phyloP scores from a whole-genome alignment of 345 rosid species.

The Xanthoceras sorbifolium region DNA sequence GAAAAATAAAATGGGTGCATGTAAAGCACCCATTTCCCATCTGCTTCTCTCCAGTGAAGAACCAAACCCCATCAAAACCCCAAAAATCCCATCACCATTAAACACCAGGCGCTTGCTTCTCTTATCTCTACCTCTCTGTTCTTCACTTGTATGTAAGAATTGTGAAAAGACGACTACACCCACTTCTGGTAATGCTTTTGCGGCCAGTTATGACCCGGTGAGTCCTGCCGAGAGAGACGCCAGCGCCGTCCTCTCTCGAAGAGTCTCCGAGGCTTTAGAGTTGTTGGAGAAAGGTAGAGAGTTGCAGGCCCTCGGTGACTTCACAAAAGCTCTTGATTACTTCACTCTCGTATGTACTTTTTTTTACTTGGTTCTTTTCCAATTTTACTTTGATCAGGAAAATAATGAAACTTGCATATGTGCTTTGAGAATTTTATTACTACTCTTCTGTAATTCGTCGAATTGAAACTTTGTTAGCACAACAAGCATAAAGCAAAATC shows the following conservation, averaged over 20 bases:
- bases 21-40: constrained; percentile 37
- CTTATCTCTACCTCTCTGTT: constrained; percentile 37
- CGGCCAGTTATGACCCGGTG: constrained; percentile 42
- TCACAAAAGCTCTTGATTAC: constrained; percentile 47
- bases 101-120: constrained; percentile 39
- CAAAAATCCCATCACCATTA: not conserved
- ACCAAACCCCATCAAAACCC: constrained; percentile 18
- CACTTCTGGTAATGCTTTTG: constrained; percentile 27
- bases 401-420: too few species aligned
- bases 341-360: constrained; percentile 42
- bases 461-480: too few species aligned
- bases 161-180: not conserved
- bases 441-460: too few species aligned
- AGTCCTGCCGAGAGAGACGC: constrained; percentile 37
- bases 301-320: constrained; percentile 59
- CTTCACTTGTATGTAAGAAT: constrained; percentile 3
- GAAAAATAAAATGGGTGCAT: constrained; percentile 29
- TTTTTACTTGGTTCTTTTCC: too few species aligned
- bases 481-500: too few species aligned
- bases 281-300: constrained; percentile 54
- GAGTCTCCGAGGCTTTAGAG: constrained; percentile 46
- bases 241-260: constrained; percentile 28
- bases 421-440: too few species aligned
- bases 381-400: too few species aligned
- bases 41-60: constrained; percentile 25